phyloP scores from a whole-genome alignment of 441 rosid species.

The Corymbia calophylla region DNA sequence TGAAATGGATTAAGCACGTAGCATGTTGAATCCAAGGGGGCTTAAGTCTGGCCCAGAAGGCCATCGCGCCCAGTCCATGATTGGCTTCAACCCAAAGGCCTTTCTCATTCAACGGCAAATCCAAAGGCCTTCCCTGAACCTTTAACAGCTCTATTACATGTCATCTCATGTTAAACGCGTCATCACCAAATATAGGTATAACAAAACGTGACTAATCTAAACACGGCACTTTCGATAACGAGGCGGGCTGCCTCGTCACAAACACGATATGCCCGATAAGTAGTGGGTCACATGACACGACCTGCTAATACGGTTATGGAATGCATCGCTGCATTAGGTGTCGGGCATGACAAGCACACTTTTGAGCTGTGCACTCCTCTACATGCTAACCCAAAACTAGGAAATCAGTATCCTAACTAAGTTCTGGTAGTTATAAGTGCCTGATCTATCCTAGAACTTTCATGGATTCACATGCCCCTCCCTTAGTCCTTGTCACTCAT shows the following conservation, averaged over 20 bases:
- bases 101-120: not conserved
- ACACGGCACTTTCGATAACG: not conserved
- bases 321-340: fast-evolving
- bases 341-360: not conserved
- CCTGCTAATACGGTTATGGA: fast-evolving
- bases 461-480: not conserved
- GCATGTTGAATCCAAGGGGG: not conserved
- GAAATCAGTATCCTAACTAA: not conserved
- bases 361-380: not conserved
- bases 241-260: not conserved
- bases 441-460: not conserved
- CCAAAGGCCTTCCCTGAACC: not conserved
- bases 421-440: not conserved
- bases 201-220: not conserved
- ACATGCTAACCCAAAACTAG: not conserved
- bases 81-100: not conserved
- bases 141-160: not conserved
- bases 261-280: not conserved
- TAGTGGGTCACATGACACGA: not conserved
- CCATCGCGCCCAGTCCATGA: not conserved
- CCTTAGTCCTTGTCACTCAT: not conserved
- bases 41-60: not conserved
- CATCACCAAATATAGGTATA: not conserved
- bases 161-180: not conserved
- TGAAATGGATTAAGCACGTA: not conserved